Evolutionary conservation across 345 rosid species (phyloP).

Genomic region (Linum lewisii): DNA sequence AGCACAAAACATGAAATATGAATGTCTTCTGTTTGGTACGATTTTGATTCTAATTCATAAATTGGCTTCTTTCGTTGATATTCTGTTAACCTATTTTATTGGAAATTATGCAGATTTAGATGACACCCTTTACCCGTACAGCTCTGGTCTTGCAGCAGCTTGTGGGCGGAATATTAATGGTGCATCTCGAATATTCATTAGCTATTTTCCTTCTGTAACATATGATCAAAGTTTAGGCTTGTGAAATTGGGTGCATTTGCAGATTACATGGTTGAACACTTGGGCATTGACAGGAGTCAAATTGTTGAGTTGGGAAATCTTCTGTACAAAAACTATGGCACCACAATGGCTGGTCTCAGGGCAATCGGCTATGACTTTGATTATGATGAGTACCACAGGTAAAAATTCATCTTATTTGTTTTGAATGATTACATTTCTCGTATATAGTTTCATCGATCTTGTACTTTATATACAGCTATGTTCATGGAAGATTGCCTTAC

Average conservation of each 20-base stretch:
- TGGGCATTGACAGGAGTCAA: conserved; percentile 57
- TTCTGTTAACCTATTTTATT: neutral
- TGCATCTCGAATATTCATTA: neutral
- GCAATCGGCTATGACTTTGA: conserved; percentile 94
- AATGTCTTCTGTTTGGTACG: conserved; percentile 27
- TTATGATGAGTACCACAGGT: conserved; percentile 93
- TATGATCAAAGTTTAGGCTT: too few relatives aligned
- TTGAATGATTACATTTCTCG: too few relatives aligned
- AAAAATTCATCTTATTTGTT: neutral
- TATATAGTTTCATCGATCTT: too few relatives aligned
- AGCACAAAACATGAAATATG: conserved; percentile 17
- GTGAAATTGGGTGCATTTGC: conserved; percentile 6
- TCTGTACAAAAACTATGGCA: conserved; percentile 86
- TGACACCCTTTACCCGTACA: conserved; percentile 24
- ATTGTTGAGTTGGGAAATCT: conserved; percentile 53
- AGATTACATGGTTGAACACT: conserved; percentile 84
- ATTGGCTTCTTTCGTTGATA: neutral
- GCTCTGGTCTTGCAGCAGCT: conserved; percentile 21
- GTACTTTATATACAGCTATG: conserved; percentile 32
- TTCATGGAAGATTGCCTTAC: conserved; percentile 89
- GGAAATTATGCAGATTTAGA: conserved; percentile 19
- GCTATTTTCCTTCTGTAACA: too few relatives aligned
- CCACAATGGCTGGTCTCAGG: conserved; percentile 98
- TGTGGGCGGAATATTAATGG: conserved; percentile 26
- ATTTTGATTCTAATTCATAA: neutral